These are phyloP conservation scores for Trichoderma simmonsii DNA, from an alignment of 2,329 filamentous ascomycete genomes.

Conservation along the genomic window DNA sequence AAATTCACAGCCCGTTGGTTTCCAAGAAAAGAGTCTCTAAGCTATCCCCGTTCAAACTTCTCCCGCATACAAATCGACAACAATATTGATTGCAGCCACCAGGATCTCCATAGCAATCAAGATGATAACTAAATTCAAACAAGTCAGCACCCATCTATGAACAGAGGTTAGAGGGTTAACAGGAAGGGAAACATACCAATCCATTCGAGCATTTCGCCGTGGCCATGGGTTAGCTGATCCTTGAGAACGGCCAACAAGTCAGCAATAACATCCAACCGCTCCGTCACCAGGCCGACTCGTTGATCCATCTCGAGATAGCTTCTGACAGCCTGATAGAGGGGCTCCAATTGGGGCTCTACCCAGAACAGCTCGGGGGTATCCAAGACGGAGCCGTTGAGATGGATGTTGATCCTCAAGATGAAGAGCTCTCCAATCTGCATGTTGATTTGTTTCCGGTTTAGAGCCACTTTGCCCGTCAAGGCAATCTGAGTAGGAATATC, in stretches of 20 bases:
- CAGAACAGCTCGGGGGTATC: conserved; percentile 98
- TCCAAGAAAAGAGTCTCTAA: background rate
- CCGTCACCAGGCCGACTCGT: conserved; percentile 81
- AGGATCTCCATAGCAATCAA: conserved; percentile 94
- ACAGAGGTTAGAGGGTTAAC: too few relatives aligned
- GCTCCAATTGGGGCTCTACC: conserved; percentile 95
- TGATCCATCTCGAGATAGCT: conserved; percentile 99
- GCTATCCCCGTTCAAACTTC: conserved; percentile 20
- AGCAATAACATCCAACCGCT: conserved; percentile 81
- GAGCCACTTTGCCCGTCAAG: conserved; percentile 83
- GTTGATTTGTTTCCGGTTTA: conserved; percentile 89
- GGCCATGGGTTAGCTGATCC: conserved; percentile 90
- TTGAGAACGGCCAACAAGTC: conserved; percentile 91
- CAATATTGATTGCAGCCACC: conserved; percentile 88
- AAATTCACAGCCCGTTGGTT: background rate
- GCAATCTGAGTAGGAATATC: conserved; percentile 92
- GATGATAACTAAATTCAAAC: conserved; percentile 69
- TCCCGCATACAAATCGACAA: conserved; percentile 79
- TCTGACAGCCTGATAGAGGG: conserved; percentile 90
- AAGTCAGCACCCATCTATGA: conserved; percentile 19
- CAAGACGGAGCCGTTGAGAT: conserved; percentile 92
- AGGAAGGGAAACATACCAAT: conserved; percentile 59
- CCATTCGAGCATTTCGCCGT: conserved; percentile 87
- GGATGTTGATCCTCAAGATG: conserved; percentile 95
- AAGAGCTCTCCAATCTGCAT: conserved; percentile 99